Evolutionary conservation across 1,284 basidiomycete species (phyloP).

Genomic region (Psilocybe mexicana): DNA sequence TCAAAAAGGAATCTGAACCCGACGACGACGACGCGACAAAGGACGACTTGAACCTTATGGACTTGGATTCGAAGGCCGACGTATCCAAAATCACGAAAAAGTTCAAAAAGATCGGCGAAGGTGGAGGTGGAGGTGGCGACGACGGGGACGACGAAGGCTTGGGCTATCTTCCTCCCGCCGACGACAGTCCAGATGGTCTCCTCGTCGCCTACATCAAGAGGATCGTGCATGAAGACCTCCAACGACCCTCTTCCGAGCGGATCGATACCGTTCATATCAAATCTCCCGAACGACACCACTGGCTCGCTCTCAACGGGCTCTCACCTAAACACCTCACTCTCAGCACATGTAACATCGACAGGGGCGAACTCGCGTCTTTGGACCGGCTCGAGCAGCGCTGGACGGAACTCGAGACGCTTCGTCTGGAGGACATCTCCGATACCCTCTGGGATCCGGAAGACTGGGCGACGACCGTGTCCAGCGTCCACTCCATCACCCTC

Average conservation of each 20-base stretch:
- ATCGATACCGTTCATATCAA: constrained; percentile 15
- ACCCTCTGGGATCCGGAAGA: constrained; percentile 7
- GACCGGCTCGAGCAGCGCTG: constrained; percentile 15
- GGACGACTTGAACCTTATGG: constrained; percentile 9
- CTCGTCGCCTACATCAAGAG: constrained; percentile 5
- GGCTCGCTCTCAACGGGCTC: constrained; percentile 16
- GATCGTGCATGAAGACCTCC: constrained; percentile 10
- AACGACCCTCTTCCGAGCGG: constrained; percentile 8
- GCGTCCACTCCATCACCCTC: constrained; percentile 11
- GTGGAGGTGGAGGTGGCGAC: background rate
- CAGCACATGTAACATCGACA: constrained; percentile 2
- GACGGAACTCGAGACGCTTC: constrained; percentile 8
- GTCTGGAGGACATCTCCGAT: constrained; percentile 11
- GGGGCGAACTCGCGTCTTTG: constrained; percentile 10
- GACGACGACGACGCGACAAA: constrained; percentile 2
- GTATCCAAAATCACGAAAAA: constrained; percentile 8
- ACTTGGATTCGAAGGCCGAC: constrained; percentile 5
- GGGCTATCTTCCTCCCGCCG: background rate
- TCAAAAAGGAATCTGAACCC: constrained; percentile 6
- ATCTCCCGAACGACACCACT: constrained; percentile 9
- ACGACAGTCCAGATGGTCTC: constrained; percentile 9
- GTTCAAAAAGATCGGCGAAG: constrained; percentile 6
- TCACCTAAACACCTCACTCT: constrained; percentile 16
- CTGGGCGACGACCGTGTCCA: constrained; percentile 6
- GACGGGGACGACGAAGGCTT: constrained; percentile 3